phyloP scores from a whole-genome alignment of 2,329 filamentous ascomycete genomes.

The Colletotrichum tabaci region DNA sequence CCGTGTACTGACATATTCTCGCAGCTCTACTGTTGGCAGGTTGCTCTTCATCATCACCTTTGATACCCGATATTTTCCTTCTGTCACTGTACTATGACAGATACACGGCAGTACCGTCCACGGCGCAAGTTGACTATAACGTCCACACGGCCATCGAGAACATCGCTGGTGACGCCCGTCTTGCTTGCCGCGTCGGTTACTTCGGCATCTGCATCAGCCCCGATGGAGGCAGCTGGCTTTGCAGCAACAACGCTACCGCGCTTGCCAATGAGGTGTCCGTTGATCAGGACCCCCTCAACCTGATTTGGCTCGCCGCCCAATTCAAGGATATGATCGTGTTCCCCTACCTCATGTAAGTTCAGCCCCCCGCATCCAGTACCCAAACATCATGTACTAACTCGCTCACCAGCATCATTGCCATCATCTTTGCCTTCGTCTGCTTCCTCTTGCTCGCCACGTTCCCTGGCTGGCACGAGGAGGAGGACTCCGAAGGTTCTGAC shows the following conservation, averaged over 20 bases:
- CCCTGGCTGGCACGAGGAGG: constrained; percentile 96
- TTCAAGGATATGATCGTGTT: constrained; percentile 99
- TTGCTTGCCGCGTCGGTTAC: constrained; percentile 95
- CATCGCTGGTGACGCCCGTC: constrained; percentile 86
- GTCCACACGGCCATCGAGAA: constrained; percentile 88
- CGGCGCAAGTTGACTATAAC: constrained; percentile 91
- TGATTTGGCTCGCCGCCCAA: constrained; percentile 96
- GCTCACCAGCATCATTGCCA: constrained; percentile 85
- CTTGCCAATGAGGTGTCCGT: constrained; percentile 90
- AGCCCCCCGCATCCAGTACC: not conserved
- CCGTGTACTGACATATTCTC: constrained; percentile 12
- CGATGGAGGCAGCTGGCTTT: constrained; percentile 91
- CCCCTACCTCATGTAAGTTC: constrained; percentile 89
- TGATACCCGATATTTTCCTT: constrained; percentile 96
- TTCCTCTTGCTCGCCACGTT: constrained; percentile 96
- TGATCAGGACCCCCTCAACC: constrained; percentile 94
- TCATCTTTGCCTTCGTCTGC: constrained; percentile 96
- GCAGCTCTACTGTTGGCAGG: constrained; percentile 92
- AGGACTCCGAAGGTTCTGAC: constrained; percentile 84
- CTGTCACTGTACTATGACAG: constrained; percentile 97
- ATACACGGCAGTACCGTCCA: constrained; percentile 86
- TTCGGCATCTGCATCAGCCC: constrained; percentile 98
- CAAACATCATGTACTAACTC: constrained; percentile 38
- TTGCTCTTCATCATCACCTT: constrained; percentile 94
- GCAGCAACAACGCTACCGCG: constrained; percentile 96